Evolutionary conservation across 768 basidiomycete species (phyloP).

Genomic region (Pleurotus tuber-regium): DNA sequence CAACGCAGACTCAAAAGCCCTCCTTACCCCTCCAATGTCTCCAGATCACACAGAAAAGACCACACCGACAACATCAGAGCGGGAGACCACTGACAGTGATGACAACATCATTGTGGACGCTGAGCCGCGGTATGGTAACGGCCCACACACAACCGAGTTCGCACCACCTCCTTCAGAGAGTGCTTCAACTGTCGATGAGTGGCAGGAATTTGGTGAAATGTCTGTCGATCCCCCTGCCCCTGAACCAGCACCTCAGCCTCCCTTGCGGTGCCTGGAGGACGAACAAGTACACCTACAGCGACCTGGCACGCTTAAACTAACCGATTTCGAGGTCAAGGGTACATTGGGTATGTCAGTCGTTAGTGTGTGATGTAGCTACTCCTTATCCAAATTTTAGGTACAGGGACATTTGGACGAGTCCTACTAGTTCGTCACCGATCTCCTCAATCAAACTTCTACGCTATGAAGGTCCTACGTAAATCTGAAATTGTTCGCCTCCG

Average conservation of each 20-base stretch:
- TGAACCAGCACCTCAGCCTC: slow-evolving; percentile 29
- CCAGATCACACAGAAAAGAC: slow-evolving; percentile 46
- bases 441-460: slow-evolving; percentile 60
- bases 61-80: not conserved
- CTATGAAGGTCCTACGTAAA: slow-evolving; percentile 88
- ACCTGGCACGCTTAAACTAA: slow-evolving; percentile 56
- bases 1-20: slow-evolving; percentile 50
- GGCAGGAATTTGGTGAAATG: slow-evolving; percentile 23
- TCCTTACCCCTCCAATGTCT: slow-evolving; percentile 70
- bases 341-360: slow-evolving; percentile 56
- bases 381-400: slow-evolving; percentile 49
- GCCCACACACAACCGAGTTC: slow-evolving; percentile 1
- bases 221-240: slow-evolving; percentile 13
- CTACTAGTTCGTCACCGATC: slow-evolving; percentile 79
- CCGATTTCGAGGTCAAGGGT: slow-evolving; percentile 80
- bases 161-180: slow-evolving; percentile 13
- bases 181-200: slow-evolving; percentile 17
- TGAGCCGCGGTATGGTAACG: slow-evolving; percentile 26
- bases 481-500: slow-evolving; percentile 84
- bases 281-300: slow-evolving; percentile 63
- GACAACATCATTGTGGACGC: slow-evolving; percentile 36
- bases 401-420: slow-evolving; percentile 95
- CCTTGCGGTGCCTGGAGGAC: slow-evolving; percentile 63
- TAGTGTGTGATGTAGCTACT: slow-evolving; percentile 1
- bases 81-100: slow-evolving; percentile 14